A percentile compares a stretch with the other conserved stretches of the same genome.
Conservation (phyloP, 2,329 filamentous ascomycete genomes). For the Pseudocercospora musae region DNA sequence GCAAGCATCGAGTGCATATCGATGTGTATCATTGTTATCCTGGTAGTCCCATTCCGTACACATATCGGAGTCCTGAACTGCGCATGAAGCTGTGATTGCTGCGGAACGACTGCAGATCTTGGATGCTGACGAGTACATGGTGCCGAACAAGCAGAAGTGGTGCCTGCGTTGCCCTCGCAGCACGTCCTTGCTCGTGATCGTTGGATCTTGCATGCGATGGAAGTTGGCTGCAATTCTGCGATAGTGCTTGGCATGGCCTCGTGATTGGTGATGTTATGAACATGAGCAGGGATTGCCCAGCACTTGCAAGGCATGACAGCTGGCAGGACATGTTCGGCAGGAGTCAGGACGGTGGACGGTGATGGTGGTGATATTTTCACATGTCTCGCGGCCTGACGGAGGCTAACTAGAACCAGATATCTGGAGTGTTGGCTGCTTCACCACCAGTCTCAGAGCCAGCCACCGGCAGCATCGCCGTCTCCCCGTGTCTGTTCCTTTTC, state of each 20-base stretch:
- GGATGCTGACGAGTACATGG: background rate
- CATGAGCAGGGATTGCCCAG: background rate
- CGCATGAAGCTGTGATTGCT: background rate
- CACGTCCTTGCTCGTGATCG: background rate
- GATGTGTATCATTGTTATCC: too few relatives aligned
- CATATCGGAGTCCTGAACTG: too few relatives aligned
- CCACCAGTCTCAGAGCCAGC: background rate
- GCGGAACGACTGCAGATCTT: background rate
- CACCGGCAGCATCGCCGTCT: background rate
- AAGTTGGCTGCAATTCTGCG: background rate
- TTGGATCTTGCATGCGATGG: background rate
- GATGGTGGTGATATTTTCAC: background rate
- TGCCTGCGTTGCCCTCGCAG: conserved; percentile 1
- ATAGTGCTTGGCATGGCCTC: conserved; percentile 1
- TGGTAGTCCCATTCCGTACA: background rate
- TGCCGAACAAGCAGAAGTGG: background rate
- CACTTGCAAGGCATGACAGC: background rate
- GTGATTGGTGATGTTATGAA: background rate
- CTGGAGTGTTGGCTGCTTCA: background rate
- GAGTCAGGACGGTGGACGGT: background rate
- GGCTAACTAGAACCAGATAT: too few relatives aligned
- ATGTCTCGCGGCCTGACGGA: background rate
- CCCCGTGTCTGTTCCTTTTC: background rate
- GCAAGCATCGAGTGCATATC: background rate
- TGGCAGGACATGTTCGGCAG: conserved; percentile 5